These are phyloP conservation scores for Tylopilus rubrobrunneus DNA, from an alignment of 768 basidiomycete genomes.

Conservation along the genomic window DNA sequence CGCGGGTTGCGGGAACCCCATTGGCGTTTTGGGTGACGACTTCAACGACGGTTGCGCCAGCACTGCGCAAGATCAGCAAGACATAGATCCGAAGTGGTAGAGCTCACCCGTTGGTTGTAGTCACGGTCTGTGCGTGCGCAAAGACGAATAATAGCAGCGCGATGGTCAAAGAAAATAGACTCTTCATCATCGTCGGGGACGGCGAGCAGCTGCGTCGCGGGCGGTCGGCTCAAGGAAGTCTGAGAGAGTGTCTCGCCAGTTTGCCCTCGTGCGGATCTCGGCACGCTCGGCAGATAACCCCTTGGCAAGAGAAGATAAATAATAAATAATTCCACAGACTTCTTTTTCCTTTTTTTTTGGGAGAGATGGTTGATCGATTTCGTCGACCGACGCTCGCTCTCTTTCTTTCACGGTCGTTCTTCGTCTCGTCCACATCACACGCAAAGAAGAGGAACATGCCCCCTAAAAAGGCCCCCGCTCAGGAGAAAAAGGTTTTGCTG, in stretches of 20 bases:
- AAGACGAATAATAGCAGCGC: conserved; percentile 19
- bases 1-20: conserved; percentile 39
- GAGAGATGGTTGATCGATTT: conserved; percentile 32
- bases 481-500: conserved; percentile 83
- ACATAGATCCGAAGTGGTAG: not conserved
- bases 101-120: conserved; percentile 47
- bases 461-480: conserved; percentile 75
- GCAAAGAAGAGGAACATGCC: conserved; percentile 72
- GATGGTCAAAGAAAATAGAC: conserved; percentile 7
- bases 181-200: conserved; percentile 21
- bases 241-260: not conserved
- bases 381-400: conserved; percentile 13
- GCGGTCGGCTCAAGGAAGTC: not conserved
- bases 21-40: conserved; percentile 38
- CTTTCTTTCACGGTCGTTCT: conserved; percentile 29
- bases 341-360: conserved; percentile 1
- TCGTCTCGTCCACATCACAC: conserved; percentile 34
- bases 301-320: not conserved
- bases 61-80: conserved; percentile 28
- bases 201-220: conserved; percentile 4
- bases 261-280: not conserved
- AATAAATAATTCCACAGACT: not conserved
- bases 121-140: conserved; percentile 44
- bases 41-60: conserved; percentile 51
- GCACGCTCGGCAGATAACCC: conserved; percentile 23